Conservation (phyloP, 495 filamentous ascomycete species). For the Tuber magnatum region DNA sequence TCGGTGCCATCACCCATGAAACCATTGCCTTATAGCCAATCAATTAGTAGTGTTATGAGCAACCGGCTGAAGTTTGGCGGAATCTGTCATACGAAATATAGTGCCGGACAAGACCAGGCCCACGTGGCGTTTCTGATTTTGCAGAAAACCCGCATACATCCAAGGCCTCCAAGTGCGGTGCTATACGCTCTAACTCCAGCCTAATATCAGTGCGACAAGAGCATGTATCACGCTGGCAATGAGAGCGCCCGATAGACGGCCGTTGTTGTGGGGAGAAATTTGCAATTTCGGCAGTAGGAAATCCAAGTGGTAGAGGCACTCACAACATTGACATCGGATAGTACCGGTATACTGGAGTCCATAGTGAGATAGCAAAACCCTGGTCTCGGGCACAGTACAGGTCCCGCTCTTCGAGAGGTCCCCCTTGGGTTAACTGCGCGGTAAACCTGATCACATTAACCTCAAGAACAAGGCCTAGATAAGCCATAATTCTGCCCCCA, state of each 20-base stretch:
- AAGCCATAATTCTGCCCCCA: not conserved
- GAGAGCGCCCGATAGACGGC: not conserved
- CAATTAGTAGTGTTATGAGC: not conserved
- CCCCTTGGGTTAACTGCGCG: not conserved
- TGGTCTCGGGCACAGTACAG: not conserved
- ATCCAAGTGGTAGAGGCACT: not conserved
- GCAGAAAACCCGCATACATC: not conserved
- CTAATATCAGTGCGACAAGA: not conserved
- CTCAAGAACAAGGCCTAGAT: not conserved
- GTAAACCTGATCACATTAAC: not conserved
- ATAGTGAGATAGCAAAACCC: not conserved
- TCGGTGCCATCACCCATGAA: not conserved
- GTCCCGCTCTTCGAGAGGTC: not conserved
- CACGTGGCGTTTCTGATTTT: not conserved
- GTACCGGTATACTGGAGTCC: too few relatives aligned
- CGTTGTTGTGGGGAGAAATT: not conserved
- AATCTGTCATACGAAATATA: not conserved
- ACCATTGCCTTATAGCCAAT: not conserved
- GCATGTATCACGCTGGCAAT: not conserved
- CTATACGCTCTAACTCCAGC: not conserved
- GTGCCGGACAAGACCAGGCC: not conserved
- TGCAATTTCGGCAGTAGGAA: not conserved
- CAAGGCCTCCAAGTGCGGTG: not conserved
- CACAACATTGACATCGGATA: not conserved
- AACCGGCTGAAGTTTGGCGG: not conserved